phyloP scores from a whole-genome alignment of 208 protist species.

The Acanthamoeba divionensis region DNA sequence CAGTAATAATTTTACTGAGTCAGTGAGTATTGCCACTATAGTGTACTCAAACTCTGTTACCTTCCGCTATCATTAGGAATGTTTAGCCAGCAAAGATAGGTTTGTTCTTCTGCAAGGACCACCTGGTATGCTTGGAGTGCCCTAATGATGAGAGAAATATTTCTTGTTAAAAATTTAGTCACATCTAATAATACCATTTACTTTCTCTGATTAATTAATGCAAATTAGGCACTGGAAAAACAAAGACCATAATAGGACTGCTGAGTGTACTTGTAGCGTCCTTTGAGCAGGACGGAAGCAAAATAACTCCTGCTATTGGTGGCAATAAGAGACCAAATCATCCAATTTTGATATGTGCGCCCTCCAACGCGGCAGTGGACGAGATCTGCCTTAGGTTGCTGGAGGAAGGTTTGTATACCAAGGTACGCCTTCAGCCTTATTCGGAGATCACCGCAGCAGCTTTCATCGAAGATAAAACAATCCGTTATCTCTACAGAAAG shows the following conservation, averaged over 20 bases:
- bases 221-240: slow-evolving; percentile 78
- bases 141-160: too few relatives aligned
- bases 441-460: too few relatives aligned
- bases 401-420: slow-evolving; percentile 18
- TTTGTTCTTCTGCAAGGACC: slow-evolving; percentile 74
- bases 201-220: too few relatives aligned
- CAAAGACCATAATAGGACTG: slow-evolving; percentile 74
- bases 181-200: too few relatives aligned
- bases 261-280: slow-evolving; percentile 56
- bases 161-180: too few relatives aligned
- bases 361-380: slow-evolving; percentile 82
- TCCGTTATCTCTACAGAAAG: too few relatives aligned
- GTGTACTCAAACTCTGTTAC: neutral
- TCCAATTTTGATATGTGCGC: slow-evolving; percentile 78
- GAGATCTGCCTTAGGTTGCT: slow-evolving; percentile 73
- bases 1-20: neutral
- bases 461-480: too few relatives aligned
- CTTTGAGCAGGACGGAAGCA: slow-evolving; percentile 42
- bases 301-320: neutral
- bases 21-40: too few relatives aligned
- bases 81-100: neutral
- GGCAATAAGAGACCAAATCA: neutral
- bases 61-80: neutral
- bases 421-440: neutral
- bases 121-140: slow-evolving; percentile 66